Base-by-base conservation (phyloP, 768 basidiomycete genomes). In the Daedaleopsis sinensis region DNA sequence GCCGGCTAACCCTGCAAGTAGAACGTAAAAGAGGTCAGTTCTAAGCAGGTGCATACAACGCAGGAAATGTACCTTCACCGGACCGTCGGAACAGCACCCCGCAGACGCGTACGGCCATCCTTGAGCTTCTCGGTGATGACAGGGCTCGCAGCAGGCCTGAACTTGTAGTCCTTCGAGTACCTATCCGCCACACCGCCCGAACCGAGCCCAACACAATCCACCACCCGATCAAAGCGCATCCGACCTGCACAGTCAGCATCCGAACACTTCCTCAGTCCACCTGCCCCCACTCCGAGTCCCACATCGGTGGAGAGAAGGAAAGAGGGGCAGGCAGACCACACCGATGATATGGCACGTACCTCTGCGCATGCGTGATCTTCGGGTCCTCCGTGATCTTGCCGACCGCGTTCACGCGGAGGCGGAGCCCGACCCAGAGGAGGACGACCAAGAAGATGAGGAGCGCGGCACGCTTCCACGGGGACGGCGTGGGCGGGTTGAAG, bases 91-190 rank as follows among this genome's bases (percentile, higher is more conserved):
- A 73, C 73, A 1, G 89, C 92, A 0, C 93, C 93, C n/a, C 91
- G 77, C 42, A 95, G 67, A 10, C 86, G 80, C 9, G 84, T 73
- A 5, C 84, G 79, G 0, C 92, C 92, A 64, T 91, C 91, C 64
- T 84, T 84, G 62, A 94, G 75, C 19, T 77, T 81, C 70, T 94
- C 90, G 0, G 90, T 93, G 65, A 94, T 81, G 46, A 94, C 77
- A 12, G 93, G 92, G 61, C 90, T 93, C 7, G 93, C 91, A 12
- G 93, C 93, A 0, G 93, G 93, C 23, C 93, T 79, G 71, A 83
- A 94, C 73, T 88, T 92, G 77, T 83, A 84, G 68, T 93, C 88
- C 62, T 89, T 87, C 13, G 91, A 93, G 70, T 94, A 95, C 63
- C 93, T 94, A 42, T 18, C 39, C 55, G 39, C 48, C 37, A 12